Evolutionary conservation across 352 stramenopile genomes (phyloP), one percentile per base, ranked within the genome.

Genomic region (Phytophthora pini): DNA sequence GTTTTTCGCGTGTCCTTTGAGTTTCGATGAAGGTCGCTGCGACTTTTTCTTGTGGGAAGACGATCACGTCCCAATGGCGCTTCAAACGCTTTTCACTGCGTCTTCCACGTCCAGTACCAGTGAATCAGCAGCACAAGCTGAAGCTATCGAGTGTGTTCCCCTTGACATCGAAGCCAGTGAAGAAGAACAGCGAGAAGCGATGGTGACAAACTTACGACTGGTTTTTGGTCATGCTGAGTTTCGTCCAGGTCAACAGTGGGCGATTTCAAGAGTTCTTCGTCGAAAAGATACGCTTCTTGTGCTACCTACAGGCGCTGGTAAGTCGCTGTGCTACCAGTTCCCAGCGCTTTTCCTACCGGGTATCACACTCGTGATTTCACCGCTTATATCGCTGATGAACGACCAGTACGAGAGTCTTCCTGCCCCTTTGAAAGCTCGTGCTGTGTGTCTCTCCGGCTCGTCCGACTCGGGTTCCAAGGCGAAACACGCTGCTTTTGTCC

Each of bases 321-420:
- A 99, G 74, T 99, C 93, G 34, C 81, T 99, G 2, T 99, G 95
- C 63, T 99, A 99, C 72, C 97, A 99, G 49, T 88, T 99, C 20
- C 97, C 82, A 3, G 84, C 84, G 8, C 57, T 93, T 15, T 92
- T 95, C 50, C 70, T 93, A 5, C 77, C 84, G 2, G 95, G 95
- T 8, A 76, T 98, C 5, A 97, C 92, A 3, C 68, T 98, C 38
- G 93, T 98, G 5, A 89, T 98, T 17, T 98, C 90, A 6, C 95
- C 95, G 9, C 78, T 98, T 7, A 89, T 98, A 26, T 92, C 93
- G 24, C 79, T 98, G 34, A 98, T 98, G 87, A 89, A 97, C 55
- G 94, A 98, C 61, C 93, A 98, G 65, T 82, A 97, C 45, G 56
- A 87, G 45, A 89, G 82, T 45, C 79, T 98, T 12, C 90, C 92